A percentile compares a stretch with the other conserved stretches of the same genome.
Conservation (phyloP, 257 asterid genomes). For the Solanum arcanum region DNA sequence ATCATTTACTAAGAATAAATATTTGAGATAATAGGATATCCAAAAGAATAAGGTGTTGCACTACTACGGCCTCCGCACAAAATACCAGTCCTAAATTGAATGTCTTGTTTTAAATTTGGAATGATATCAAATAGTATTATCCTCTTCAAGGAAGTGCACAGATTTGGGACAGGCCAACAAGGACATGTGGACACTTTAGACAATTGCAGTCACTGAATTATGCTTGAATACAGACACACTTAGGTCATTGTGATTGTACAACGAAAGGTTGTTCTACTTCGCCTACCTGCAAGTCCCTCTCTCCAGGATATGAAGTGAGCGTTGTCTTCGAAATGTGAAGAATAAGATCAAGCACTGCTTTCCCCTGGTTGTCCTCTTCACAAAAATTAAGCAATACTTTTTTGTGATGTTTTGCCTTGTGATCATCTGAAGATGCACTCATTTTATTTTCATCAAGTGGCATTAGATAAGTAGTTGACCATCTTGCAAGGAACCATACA, state of each 20-base stretch:
- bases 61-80: not conserved
- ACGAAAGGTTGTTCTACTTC: conserved; percentile 2
- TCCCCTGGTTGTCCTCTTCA: conserved; percentile 74
- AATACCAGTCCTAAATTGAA: not conserved
- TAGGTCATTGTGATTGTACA: not conserved
- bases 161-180: not conserved
- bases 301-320: conserved; percentile 90
- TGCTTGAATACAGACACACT: not conserved
- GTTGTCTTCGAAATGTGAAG: conserved; percentile 55
- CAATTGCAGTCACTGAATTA: not conserved
- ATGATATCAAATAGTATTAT: not conserved
- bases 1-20: not conserved
- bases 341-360: conserved; percentile 64
- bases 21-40: not conserved
- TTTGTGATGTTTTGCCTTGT: conserved; percentile 15
- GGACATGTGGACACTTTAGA: not conserved
- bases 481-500: conserved; percentile 93
- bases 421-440: conserved; percentile 13
- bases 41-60: not conserved
- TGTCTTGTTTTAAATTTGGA: not conserved
- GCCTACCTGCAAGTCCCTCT: conserved; percentile 82
- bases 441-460: conserved; percentile 39
- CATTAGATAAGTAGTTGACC: conserved; percentile 89
- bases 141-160: not conserved
- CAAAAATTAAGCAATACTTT: conserved; percentile 46